phyloP scores from a whole-genome alignment of 305 asterid species.

The Petunia hybrid region DNA sequence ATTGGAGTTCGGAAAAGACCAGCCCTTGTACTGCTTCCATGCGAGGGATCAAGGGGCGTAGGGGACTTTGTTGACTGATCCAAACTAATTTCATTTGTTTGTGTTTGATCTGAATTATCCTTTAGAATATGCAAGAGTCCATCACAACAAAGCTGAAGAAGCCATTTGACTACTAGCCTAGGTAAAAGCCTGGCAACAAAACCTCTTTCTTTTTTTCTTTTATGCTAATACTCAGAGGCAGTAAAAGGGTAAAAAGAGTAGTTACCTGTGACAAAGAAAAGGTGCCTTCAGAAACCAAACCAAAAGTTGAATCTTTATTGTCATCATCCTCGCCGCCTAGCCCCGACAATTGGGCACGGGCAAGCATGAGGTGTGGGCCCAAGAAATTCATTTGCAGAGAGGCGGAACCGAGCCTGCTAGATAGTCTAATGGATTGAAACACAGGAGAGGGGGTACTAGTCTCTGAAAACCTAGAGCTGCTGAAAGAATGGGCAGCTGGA shows the following conservation, averaged over 20 bases:
- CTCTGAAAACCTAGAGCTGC: too few relatives aligned
- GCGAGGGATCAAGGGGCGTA: slow-evolving; percentile 53
- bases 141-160: slow-evolving; percentile 58
- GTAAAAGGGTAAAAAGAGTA: too few relatives aligned
- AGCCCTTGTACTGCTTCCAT: slow-evolving; percentile 77
- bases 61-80: slow-evolving; percentile 42
- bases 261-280: slow-evolving; percentile 55
- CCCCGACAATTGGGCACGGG: too few relatives aligned
- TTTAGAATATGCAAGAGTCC: slow-evolving; percentile 70
- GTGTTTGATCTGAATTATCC: slow-evolving; percentile 65
- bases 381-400: too few relatives aligned
- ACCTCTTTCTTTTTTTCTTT: too few relatives aligned
- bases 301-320: background rate
- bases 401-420: too few relatives aligned
- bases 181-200: slow-evolving; percentile 30
- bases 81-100: slow-evolving; percentile 43
- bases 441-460: too few relatives aligned
- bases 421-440: too few relatives aligned
- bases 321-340: too few relatives aligned
- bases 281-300: slow-evolving; percentile 47
- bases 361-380: too few relatives aligned
- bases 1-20: slow-evolving; percentile 98
- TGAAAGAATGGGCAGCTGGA: too few relatives aligned
- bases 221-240: too few relatives aligned
- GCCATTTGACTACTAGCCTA: slow-evolving; percentile 50